A percentile compares a stretch with the other conserved stretches of the same genome.
Conservation (phyloP, 495 filamentous ascomycete genomes). For the Pyrenula massariospora region DNA sequence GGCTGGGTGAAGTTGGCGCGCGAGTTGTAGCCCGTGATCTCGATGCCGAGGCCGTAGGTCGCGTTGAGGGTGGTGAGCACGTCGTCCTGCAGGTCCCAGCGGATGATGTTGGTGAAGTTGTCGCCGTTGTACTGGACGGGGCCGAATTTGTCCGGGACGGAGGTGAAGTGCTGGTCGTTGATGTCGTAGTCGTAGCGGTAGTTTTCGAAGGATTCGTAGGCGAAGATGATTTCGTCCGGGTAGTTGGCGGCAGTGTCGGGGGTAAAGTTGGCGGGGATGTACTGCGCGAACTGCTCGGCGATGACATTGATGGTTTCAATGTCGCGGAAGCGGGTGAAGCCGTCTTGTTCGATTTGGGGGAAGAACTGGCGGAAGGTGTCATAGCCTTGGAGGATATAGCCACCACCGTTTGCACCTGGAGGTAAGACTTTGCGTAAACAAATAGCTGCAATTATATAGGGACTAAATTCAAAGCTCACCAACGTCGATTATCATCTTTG, state of each 20-base stretch:
- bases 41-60: conserved; percentile 2
- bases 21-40: conserved; percentile 28
- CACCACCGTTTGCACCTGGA: conserved; percentile 33
- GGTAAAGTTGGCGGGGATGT: not conserved
- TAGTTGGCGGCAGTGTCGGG: not conserved
- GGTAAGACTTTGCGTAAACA: not conserved
- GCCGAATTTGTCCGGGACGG: conserved; percentile 42
- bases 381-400: conserved; percentile 18
- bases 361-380: not conserved
- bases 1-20: conserved; percentile 15
- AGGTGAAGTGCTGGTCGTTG: conserved; percentile 23
- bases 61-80: conserved; percentile 18
- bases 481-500: conserved; percentile 43
- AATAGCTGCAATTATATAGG: no score
- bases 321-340: not conserved
- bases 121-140: conserved; percentile 29
- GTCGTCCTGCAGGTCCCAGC: conserved; percentile 36
- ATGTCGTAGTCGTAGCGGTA: not conserved
- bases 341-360: not conserved
- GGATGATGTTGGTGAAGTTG: conserved; percentile 33
- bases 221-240: not conserved
- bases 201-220: not conserved
- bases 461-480: no score
- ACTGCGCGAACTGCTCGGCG: not conserved
- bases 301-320: not conserved